Conservation (phyloP, 352 stramenopile species). For the Bremia lactucae region DNA sequence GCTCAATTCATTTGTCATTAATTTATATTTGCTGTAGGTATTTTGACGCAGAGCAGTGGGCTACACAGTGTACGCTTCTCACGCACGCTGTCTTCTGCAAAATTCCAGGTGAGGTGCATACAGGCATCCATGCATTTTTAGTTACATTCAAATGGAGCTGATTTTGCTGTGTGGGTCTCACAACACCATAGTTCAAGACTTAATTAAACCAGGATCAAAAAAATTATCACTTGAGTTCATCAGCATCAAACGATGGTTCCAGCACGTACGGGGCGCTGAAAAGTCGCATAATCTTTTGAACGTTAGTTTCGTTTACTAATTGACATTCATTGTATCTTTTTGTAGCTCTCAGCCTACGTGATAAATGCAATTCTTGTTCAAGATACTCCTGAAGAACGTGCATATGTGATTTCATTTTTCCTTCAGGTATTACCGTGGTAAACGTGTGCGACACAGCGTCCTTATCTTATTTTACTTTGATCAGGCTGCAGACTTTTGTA, state of each 20-base stretch:
- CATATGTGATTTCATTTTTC: slow-evolving; percentile 71
- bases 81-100: slow-evolving; percentile 71
- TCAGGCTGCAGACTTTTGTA: slow-evolving; percentile 59
- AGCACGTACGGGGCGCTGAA: slow-evolving; percentile 44
- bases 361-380: slow-evolving; percentile 72
- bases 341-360: slow-evolving; percentile 68
- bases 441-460: not conserved
- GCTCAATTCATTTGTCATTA: not conserved
- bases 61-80: slow-evolving; percentile 66
- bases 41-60: slow-evolving; percentile 49
- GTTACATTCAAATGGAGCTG: slow-evolving; percentile 1
- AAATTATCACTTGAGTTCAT: slow-evolving; percentile 46
- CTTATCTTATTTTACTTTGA: slow-evolving; percentile 1
- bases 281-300: not conserved
- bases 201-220: slow-evolving; percentile 39
- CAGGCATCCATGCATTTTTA: not conserved
- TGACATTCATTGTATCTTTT: not conserved
- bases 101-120: slow-evolving; percentile 45
- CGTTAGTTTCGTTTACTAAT: not conserved
- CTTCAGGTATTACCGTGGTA: slow-evolving; percentile 32
- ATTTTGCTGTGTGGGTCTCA: not conserved
- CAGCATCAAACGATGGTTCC: slow-evolving; percentile 69
- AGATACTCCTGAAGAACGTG: slow-evolving; percentile 49
- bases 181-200: slow-evolving; percentile 51
- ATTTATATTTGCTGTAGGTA: slow-evolving; percentile 20